Conservation (phyloP, 495 filamentous ascomycete species). For the Geoglossum glabrum region DNA sequence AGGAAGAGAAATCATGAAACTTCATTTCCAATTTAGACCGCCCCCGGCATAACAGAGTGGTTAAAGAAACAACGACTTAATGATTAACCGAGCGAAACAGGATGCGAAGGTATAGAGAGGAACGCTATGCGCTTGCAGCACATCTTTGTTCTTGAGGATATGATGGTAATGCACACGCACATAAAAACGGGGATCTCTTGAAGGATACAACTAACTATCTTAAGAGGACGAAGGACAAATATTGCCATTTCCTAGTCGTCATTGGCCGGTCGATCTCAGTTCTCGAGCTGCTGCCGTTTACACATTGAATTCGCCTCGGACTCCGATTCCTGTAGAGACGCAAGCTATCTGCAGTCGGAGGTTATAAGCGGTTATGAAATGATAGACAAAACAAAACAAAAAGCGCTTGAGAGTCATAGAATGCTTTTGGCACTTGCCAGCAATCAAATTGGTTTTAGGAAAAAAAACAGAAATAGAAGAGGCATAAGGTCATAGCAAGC, state of each 20-base stretch:
- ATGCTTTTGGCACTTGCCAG: background rate
- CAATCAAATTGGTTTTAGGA: background rate
- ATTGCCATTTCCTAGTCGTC: background rate
- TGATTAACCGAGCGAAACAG: background rate
- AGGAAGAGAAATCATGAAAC: background rate
- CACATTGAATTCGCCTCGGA: background rate
- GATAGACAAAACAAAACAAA: background rate
- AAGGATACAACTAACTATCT: background rate
- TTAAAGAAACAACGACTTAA: background rate
- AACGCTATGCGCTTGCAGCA: background rate
- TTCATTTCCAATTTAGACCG: background rate
- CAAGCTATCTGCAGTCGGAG: background rate
- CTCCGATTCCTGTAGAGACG: background rate
- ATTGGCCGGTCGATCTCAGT: background rate
- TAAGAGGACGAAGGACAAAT: background rate
- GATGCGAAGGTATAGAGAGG: background rate
- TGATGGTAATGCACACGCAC: background rate
- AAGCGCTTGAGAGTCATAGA: background rate
- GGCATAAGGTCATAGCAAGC: background rate
- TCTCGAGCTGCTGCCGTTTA: background rate
- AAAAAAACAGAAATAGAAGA: background rate
- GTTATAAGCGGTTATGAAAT: background rate
- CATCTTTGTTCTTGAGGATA: background rate
- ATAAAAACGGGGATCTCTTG: background rate
- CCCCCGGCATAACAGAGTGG: background rate